Percentiles rank a stretch among this genome's conserved stretches.
Evolutionary conservation across 495 filamentous ascomycete species (phyloP).

Genomic region (Penicillium turbatum): DNA sequence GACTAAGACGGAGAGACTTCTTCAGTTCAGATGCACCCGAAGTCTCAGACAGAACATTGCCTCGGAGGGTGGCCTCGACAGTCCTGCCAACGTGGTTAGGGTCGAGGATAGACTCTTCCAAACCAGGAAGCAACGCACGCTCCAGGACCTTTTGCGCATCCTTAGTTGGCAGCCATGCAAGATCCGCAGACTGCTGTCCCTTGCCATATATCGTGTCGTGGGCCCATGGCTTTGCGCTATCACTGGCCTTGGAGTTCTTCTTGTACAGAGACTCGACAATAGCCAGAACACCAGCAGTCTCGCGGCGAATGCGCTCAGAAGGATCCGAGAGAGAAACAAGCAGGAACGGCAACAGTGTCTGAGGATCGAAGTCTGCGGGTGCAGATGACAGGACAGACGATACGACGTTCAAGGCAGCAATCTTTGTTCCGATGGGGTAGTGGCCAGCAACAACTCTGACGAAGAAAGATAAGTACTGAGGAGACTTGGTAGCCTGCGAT

Average conservation of each 20-base stretch:
- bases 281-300: constrained; percentile 61
- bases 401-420: constrained; percentile 60
- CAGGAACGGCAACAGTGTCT: constrained; percentile 73
- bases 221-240: constrained; percentile 42
- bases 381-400: constrained; percentile 48
- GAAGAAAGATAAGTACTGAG: constrained; percentile 74
- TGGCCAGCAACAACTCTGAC: constrained; percentile 67
- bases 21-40: constrained; percentile 56
- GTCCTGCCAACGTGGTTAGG: constrained; percentile 55
- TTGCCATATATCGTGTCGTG: constrained; percentile 54
- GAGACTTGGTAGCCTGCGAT: constrained; percentile 49
- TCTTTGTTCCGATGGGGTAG: constrained; percentile 61
- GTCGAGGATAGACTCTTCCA: constrained; percentile 84
- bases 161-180: constrained; percentile 56
- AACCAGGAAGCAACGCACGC: constrained; percentile 57
- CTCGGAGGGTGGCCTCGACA: constrained; percentile 54
- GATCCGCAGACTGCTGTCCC: constrained; percentile 40
- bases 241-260: constrained; percentile 35
- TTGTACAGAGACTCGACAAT: constrained; percentile 47
- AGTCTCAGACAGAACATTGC: constrained; percentile 32
- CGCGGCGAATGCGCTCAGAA: constrained; percentile 65
- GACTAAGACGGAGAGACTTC: constrained; percentile 56
- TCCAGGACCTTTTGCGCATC: constrained; percentile 57
- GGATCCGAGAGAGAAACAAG: constrained; percentile 69
- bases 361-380: constrained; percentile 59